Percentiles rank a stretch among this genome's conserved stretches.
phyloP scores from a whole-genome alignment of 306 rosid genomes.

The Quercus ilex region DNA sequence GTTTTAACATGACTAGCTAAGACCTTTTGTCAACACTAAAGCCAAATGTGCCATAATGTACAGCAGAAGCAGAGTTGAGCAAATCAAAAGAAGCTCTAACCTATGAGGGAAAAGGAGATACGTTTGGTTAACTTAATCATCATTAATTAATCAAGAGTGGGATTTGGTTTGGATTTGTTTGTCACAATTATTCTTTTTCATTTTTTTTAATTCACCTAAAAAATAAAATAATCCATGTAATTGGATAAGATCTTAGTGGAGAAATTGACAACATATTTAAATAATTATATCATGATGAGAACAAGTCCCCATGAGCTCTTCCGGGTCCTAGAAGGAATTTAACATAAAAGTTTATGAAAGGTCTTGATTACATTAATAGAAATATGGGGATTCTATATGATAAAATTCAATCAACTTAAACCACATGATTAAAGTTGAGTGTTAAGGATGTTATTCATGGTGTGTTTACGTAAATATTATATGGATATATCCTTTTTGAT shows the following conservation, averaged over 20 bases:
- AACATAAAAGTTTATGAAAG: too few relatives aligned
- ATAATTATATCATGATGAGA: neutral
- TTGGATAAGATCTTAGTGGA: slow-evolving; percentile 52
- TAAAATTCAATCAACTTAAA: too few relatives aligned
- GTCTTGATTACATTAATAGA: too few relatives aligned
- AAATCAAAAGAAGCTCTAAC: slow-evolving; percentile 7
- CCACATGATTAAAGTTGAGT: too few relatives aligned
- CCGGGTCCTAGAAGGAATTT: too few relatives aligned
- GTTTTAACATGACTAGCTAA: neutral
- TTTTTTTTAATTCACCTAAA: neutral
- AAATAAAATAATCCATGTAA: slow-evolving; percentile 1
- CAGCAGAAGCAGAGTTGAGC: neutral
- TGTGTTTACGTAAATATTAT: too few relatives aligned
- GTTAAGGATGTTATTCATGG: too few relatives aligned
- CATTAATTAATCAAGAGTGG: slow-evolving; percentile 39
- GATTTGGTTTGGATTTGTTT: slow-evolving; percentile 62
- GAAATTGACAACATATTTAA: neutral
- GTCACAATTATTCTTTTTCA: slow-evolving; percentile 19
- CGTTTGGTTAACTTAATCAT: slow-evolving; percentile 21
- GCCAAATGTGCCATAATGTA: neutral
- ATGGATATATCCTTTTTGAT: too few relatives aligned
- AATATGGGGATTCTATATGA: too few relatives aligned
- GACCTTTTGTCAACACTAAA: slow-evolving; percentile 13
- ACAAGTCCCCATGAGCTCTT: neutral
- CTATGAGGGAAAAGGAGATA: slow-evolving; percentile 20